Base-by-base conservation (phyloP, 2,329 filamentous ascomycete genomes). In the Catunica adiposa region DNA sequence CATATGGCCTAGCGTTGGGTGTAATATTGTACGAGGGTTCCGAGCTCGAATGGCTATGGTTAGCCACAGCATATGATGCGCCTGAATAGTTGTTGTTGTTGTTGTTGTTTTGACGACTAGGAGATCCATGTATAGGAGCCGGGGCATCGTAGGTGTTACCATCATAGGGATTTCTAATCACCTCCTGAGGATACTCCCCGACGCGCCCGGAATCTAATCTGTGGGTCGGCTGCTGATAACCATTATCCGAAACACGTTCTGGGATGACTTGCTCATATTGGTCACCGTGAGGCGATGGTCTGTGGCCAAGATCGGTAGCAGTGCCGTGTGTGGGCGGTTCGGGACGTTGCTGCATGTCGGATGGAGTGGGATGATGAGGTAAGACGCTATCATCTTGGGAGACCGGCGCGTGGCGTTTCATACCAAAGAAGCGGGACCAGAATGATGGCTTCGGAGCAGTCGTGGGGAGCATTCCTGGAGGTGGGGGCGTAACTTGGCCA, bases 291-390 rank as follows among this genome's bases (percentile, higher is more conserved):
- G 15, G n/a, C 9, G 20, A 20, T 25, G 25, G 23, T 20, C 37
- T 20, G 23, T 54, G 25, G 11, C 40, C 38, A 8, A 54, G 23
- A 34, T 54, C 37, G 15, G 34, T 51, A 40, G 22, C 50, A 17
- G 22, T 38, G 7, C 50, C 50, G 20, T 52, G 31, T 8, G 50
- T 52, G 14, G 50, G 50, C 9, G 50, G 50, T 7, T 22, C 17
- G 20, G 23, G 57, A 2, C 50, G 62, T 54, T 37, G 51, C 57
- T 64, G 57, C 63, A 75, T 63, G 64, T 72, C 62, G 29, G 65
- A 64, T 1, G 70, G 70, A 9, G 64, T 65, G n/a, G 70, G 64
- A 61, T 72, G 70, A 61, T 63, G 62, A 6, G 70, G 70, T 2
- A 72, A 66, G 7, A 59, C 59, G 60, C 66, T 69, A 22, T 65